A percentile compares a stretch with the other conserved stretches of the same genome.
These are phyloP conservation scores for Russula lepida DNA, from an alignment of 768 basidiomycete genomes.

Conservation along the genomic window DNA sequence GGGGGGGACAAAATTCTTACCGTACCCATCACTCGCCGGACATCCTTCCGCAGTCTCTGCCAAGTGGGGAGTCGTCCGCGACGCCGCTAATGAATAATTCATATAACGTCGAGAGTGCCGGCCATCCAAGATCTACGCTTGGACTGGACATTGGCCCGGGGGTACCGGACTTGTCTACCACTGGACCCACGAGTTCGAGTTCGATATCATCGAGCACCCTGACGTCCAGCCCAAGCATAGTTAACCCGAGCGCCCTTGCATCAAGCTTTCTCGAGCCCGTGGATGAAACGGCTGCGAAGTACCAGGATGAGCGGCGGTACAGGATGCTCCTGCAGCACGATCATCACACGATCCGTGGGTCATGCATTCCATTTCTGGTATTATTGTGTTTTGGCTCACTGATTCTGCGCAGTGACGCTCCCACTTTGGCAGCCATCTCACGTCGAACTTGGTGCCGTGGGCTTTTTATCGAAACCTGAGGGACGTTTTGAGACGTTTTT, in stretches of 20 bases:
- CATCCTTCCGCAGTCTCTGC: slow-evolving; percentile 23
- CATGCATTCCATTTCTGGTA: background rate
- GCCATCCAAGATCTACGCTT: background rate
- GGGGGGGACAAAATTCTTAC: slow-evolving; percentile 9
- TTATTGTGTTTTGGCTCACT: background rate
- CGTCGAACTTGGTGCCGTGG: slow-evolving; percentile 63
- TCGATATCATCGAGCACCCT: slow-evolving; percentile 3
- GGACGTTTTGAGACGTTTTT: slow-evolving; percentile 67
- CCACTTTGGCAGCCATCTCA: slow-evolving; percentile 64
- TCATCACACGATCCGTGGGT: slow-evolving; percentile 60
- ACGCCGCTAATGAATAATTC: background rate
- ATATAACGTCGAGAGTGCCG: background rate
- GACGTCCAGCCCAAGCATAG: background rate
- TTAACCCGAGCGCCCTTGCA: background rate
- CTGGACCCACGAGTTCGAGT: background rate
- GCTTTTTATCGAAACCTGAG: slow-evolving; percentile 59
- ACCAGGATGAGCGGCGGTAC: slow-evolving; percentile 58
- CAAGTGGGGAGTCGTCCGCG: background rate
- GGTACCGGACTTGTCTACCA: background rate
- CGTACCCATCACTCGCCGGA: slow-evolving; percentile 24
- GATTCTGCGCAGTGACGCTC: slow-evolving; percentile 26
- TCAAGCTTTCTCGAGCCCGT: slow-evolving; percentile 34
- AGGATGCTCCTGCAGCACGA: slow-evolving; percentile 56
- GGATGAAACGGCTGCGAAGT: slow-evolving; percentile 34
- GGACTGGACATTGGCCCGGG: background rate